Conservation (phyloP, 2,329 filamentous ascomycete species). For the Fusarium sp. region DNA sequence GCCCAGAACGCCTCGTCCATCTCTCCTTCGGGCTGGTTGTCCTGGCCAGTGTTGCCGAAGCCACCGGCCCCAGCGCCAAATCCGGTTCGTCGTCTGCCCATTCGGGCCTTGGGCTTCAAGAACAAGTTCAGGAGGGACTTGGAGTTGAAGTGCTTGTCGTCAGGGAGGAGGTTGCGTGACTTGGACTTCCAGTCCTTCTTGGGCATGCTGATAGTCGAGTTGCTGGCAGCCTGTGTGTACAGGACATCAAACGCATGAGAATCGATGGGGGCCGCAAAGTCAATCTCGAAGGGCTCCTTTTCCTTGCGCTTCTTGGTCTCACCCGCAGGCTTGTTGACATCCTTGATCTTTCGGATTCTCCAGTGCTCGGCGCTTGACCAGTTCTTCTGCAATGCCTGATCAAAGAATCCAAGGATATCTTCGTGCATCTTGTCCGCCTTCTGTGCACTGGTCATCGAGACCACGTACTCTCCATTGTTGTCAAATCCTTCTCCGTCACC, state of each 20-base stretch:
- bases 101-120: slow-evolving; percentile 90
- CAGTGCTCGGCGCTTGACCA: slow-evolving; percentile 99
- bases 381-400: slow-evolving; percentile 95
- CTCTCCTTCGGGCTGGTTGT: slow-evolving; percentile 74
- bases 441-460: slow-evolving; percentile 78
- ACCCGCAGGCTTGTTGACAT: slow-evolving; percentile 72
- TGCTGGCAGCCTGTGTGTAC: slow-evolving; percentile 84
- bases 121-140: slow-evolving; percentile 90
- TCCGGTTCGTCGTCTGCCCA: slow-evolving; percentile 73
- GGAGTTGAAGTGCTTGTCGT: slow-evolving; percentile 98
- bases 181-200: slow-evolving; percentile 98
- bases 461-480: slow-evolving; percentile 78
- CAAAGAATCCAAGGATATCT: slow-evolving; percentile 97
- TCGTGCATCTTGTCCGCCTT: slow-evolving; percentile 81
- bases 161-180: slow-evolving; percentile 89
- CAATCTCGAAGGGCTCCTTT: slow-evolving; percentile 95
- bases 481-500: slow-evolving; percentile 51
- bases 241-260: slow-evolving; percentile 78
- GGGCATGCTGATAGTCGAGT: slow-evolving; percentile 83
- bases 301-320: slow-evolving; percentile 81
- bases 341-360: slow-evolving; percentile 95
- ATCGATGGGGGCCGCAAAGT: slow-evolving; percentile 84
- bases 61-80: slow-evolving; percentile 57
- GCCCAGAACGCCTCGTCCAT: slow-evolving; percentile 99
- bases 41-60: slow-evolving; percentile 57